Base-by-base conservation (phyloP, 768 basidiomycete species). In the Tricholoma sp. region DNA sequence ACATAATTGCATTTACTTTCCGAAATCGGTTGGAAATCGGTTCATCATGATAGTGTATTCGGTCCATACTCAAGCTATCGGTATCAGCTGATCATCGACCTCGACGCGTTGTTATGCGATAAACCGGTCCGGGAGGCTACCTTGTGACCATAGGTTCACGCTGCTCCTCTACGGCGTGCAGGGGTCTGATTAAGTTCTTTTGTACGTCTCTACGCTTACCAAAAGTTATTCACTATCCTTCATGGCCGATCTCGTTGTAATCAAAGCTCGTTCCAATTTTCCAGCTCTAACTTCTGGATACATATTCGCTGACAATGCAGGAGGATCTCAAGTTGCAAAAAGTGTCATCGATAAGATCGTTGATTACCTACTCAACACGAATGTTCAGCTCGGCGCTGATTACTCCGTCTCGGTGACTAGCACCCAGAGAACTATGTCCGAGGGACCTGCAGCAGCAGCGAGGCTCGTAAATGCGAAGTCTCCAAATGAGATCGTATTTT, bases 271-370 rank as follows among this genome's bases (percentile, higher is more conserved):
- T 53, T 74, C 79, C 31, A 77, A 79, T 36, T 90, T 91, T 65
- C 89, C 87, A 3, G 70, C 84, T 3, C 72, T 91, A 28, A 66
- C 73, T 31, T 71, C 75, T 1, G 83, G 82, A 1, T 89, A 76
- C 62, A 77, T 88, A 58, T 90, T 80, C 62, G 89, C 77, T 2
- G 89, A 90, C 72, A 91, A 88, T 57, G 89, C 89, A 0, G 89
- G 88, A 0, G 89, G 88, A 7, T 89, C 88, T 2, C 89, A 80
- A 66, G 80, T 78, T 37, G 70, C 81, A 1, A 72, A 78, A 49
- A 70, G 70, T 50, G 83, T 84, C 32, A 80, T 83, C 54, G 79
- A 85, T 60, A 70, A 77, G 42, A 78, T 90, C 62, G 75, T 74
- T 18, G 84, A 88, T 65, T 92, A 90, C 64, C 78, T 91, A 12